phyloP scores from a whole-genome alignment of 1,139 yeast species.

The Candida albicans region DNA sequence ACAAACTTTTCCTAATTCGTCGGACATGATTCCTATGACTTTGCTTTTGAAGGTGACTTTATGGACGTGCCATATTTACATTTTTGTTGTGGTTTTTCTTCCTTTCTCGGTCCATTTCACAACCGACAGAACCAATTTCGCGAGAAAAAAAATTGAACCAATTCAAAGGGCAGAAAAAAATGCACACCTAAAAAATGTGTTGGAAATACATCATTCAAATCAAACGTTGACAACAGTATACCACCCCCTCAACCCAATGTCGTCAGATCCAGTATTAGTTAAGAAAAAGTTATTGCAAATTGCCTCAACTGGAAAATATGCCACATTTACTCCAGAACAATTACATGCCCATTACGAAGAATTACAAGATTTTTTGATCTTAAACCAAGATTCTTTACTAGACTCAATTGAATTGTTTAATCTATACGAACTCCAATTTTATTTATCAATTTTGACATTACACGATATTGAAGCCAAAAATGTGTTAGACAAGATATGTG shows the following conservation, averaged over 20 bases:
- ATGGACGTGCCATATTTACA: too few species aligned
- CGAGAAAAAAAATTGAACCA: conserved; percentile 2
- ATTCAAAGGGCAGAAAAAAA: too few species aligned
- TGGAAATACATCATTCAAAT: not conserved
- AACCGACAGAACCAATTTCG: not conserved
- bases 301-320: conserved; percentile 36
- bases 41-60: not conserved
- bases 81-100: not conserved
- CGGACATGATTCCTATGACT: conserved; percentile 15
- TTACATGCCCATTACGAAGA: conserved; percentile 33
- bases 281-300: conserved; percentile 28
- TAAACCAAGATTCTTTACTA: conserved; percentile 26
- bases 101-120: not conserved
- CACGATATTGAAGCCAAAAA: conserved; percentile 72
- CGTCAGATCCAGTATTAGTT: conserved; percentile 15
- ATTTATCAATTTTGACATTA: conserved; percentile 60
- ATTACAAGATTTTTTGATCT: conserved; percentile 29
- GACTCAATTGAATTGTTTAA: conserved; percentile 54
- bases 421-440: conserved; percentile 71
- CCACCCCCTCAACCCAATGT: not conserved
- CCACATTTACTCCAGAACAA: conserved; percentile 37
- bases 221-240: not conserved
- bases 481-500: conserved; percentile 61
- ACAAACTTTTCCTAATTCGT: conserved; percentile 22
- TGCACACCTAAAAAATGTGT: too few species aligned